Evolutionary conservation across 139 green algal genomes (phyloP), one percentile per base, ranked within the genome.

Genomic region (Chlorella sorokiniana): DNA sequence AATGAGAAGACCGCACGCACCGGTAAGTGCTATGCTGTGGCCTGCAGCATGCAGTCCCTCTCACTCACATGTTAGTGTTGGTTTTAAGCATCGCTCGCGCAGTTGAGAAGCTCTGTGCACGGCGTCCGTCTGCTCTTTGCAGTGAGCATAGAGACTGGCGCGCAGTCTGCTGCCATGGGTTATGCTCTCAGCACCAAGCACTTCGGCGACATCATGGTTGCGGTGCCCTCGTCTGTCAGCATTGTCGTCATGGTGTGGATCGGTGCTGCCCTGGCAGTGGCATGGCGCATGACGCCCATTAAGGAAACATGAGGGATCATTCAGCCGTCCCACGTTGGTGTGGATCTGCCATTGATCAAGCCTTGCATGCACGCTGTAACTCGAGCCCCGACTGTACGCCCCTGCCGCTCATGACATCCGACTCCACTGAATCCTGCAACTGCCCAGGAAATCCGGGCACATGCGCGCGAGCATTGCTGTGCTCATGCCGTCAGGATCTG

Each of bases 131-230:
- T 11, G 7, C 40, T 11, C 63, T 70, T 27, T 52, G 67, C 56
- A 65, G 56, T 93, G 29, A 92, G 89, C 65, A 95, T 95, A 48
- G 92, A 95, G 88, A 93, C 90, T 65, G 86, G 86, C 68, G 93
- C 94, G 92, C 91, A 96, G 87, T 91, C 79, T 63, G 90, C 90
- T 7, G 92, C 91, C 11, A 83, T 96, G 76, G 93, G 92, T 31
- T 94, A 93, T 73, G 76, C 93, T 11, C 83, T 96, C 20, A 90
- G 90, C 20, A 83, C 88, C 76, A 86, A 88, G 67, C 91, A 96
- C 86, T 96, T 96, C 62, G n/a, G 79, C 4, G 90, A 96, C 86
- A 76, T 90, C 1, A 69, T 96, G 73, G 91, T 94, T 67, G 86
- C 87, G 23, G 90, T 93, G 38, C 90, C 90, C 6, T 90, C 84